A percentile compares a stretch with the other conserved stretches of the same genome.
phyloP scores from a whole-genome alignment of 345 rosid species.

The Carallia pectinifolia region DNA sequence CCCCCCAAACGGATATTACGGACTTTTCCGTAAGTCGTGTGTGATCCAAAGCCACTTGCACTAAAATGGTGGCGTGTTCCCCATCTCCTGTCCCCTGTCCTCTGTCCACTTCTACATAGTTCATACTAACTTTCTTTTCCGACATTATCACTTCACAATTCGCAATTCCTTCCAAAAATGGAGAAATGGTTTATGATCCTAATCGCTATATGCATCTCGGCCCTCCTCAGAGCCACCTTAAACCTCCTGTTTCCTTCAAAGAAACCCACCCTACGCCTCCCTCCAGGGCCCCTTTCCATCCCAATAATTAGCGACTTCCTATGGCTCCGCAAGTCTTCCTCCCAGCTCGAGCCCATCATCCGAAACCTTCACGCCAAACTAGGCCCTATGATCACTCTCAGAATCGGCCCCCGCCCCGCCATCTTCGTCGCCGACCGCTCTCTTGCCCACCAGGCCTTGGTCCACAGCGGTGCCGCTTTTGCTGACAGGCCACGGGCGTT shows the following conservation, averaged over 20 bases:
- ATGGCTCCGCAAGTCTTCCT: background rate
- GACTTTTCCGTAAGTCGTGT: too few relatives aligned
- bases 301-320: slow-evolving; percentile 14
- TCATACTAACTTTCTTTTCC: too few relatives aligned
- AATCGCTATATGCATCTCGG: background rate
- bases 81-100: too few relatives aligned
- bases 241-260: background rate
- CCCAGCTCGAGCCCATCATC: background rate
- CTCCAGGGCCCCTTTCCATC: slow-evolving; percentile 14
- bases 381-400: slow-evolving; percentile 16
- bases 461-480: slow-evolving; percentile 14
- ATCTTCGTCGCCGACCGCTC: slow-evolving; percentile 21
- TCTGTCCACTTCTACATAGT: too few relatives aligned
- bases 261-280: background rate
- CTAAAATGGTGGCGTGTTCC: too few relatives aligned
- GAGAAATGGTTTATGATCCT: slow-evolving; percentile 2
- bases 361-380: slow-evolving; percentile 4
- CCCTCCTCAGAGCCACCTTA: background rate
- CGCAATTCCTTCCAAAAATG: background rate
- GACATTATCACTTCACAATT: too few relatives aligned
- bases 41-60: too few relatives aligned
- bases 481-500: slow-evolving; percentile 2
- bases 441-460: slow-evolving; percentile 23
- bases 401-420: slow-evolving; percentile 8
- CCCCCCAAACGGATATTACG: too few relatives aligned